Conservation (phyloP, 768 basidiomycete genomes). For the Pholiota molesta region DNA sequence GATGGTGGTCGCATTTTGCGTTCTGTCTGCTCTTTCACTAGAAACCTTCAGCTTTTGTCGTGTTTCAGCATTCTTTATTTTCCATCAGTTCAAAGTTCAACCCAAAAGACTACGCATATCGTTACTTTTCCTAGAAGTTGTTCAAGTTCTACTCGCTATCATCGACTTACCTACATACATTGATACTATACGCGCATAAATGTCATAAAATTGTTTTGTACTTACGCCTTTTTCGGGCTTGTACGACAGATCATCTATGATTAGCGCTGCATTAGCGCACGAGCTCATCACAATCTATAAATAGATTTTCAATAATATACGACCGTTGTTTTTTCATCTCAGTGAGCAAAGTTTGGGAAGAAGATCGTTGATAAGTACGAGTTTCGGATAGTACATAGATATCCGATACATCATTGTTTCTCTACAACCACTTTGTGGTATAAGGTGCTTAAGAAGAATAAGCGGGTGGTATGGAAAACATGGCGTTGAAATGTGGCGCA, state of each 20-base stretch:
- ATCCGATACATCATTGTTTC: too few relatives aligned
- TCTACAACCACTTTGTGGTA: too few relatives aligned
- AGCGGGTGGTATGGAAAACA: too few relatives aligned
- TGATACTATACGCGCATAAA: background rate
- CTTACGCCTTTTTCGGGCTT: background rate
- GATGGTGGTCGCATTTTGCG: background rate
- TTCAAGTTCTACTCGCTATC: background rate
- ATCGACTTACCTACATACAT: background rate
- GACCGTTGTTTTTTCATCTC: background rate
- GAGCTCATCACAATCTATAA: background rate
- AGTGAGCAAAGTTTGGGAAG: background rate
- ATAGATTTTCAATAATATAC: background rate
- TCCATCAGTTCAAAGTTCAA: background rate
- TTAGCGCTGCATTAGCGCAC: background rate
- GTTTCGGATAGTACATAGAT: too few relatives aligned
- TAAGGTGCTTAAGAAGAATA: too few relatives aligned
- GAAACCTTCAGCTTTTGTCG: background rate
- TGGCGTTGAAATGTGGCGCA: too few relatives aligned
- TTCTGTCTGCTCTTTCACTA: background rate
- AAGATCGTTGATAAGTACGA: background rate
- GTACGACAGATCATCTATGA: background rate
- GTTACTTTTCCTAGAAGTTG: background rate
- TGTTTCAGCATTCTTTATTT: background rate
- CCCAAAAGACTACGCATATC: background rate
- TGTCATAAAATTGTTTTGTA: background rate